A percentile compares a stretch with the other conserved stretches of the same genome.
phyloP scores from a whole-genome alignment of 352 stramenopile species.

The Phytopythium ostracodes region DNA sequence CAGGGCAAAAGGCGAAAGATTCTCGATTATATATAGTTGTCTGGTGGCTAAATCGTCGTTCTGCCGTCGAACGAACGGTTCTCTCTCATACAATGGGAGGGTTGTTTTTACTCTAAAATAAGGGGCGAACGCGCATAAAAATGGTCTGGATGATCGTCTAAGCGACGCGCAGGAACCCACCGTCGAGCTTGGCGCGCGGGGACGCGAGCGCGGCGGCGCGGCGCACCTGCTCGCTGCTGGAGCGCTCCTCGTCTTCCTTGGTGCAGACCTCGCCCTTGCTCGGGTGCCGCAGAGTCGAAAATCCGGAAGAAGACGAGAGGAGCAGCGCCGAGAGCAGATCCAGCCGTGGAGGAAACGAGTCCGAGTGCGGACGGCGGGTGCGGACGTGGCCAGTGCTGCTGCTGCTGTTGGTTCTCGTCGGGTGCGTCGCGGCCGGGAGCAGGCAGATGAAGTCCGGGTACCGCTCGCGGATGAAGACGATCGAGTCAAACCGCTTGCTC shows the following conservation, averaged over 20 bases:
- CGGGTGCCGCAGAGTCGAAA: neutral
- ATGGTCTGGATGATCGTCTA: neutral
- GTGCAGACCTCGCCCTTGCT: neutral
- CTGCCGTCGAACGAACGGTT: neutral
- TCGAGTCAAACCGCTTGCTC: conserved; percentile 35
- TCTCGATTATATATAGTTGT: neutral
- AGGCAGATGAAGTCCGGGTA: conserved; percentile 73
- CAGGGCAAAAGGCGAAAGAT: neutral
- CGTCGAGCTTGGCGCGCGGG: neutral
- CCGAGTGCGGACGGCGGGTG: neutral
- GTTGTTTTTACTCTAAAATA: conserved; percentile 2
- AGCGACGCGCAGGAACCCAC: conserved; percentile 3
- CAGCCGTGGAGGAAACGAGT: conserved; percentile 9
- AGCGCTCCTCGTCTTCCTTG: conserved; percentile 10
- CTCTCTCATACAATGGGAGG: neutral
- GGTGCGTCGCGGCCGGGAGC: conserved; percentile 9
- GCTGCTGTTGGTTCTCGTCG: conserved; percentile 8
- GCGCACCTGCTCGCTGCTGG: conserved; percentile 12
- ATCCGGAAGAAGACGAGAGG: conserved; percentile 10
- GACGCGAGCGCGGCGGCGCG: conserved; percentile 14
- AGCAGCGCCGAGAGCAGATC: conserved; percentile 25
- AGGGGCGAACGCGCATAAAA: conserved; percentile 2
- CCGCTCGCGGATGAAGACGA: conserved; percentile 45
- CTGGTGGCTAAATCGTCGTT: neutral
- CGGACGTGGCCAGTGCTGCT: conserved; percentile 1